A percentile compares a stretch with the other conserved stretches of the same genome.
Evolutionary conservation across 2,329 filamentous ascomycete species (phyloP).

Genomic region (Aspergillus unguis): DNA sequence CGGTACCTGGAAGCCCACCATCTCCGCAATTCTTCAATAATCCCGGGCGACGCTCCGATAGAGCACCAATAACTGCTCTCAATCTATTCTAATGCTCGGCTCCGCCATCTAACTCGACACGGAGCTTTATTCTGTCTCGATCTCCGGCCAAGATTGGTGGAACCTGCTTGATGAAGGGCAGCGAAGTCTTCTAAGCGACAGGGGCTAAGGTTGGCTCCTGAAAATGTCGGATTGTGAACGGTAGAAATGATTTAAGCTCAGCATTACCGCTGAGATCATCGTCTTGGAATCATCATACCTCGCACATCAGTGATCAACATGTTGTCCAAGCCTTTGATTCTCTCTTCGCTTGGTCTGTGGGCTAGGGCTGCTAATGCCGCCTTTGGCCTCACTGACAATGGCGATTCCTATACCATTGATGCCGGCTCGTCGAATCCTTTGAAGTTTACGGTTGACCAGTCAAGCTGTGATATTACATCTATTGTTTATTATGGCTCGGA

Average conservation of each 20-base stretch:
- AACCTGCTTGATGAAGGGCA: conserved; percentile 2
- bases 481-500: conserved; percentile 59
- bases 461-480: conserved; percentile 62
- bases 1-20: not conserved
- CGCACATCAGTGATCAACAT: conserved; percentile 12
- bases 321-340: conserved; percentile 17
- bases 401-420: conserved; percentile 44
- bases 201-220: not conserved
- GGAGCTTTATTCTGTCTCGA: not conserved
- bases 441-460: conserved; percentile 50
- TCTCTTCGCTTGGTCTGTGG: conserved; percentile 21
- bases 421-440: conserved; percentile 50
- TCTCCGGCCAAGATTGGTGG: conserved; percentile 7
- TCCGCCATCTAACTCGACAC: not conserved
- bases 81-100: not conserved
- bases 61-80: too few species aligned
- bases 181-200: not conserved
- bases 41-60: not conserved
- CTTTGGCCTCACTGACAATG: conserved; percentile 26
- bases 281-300: not conserved
- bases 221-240: not conserved
- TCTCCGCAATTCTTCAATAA: not conserved
- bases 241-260: conserved; percentile 6
- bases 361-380: conserved; percentile 24
- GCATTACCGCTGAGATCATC: not conserved